Evolutionary conservation across 192 early-diverging fungal genomes (phyloP), one percentile per base, ranked within the genome.

Genomic region (Coemansia sp.): DNA sequence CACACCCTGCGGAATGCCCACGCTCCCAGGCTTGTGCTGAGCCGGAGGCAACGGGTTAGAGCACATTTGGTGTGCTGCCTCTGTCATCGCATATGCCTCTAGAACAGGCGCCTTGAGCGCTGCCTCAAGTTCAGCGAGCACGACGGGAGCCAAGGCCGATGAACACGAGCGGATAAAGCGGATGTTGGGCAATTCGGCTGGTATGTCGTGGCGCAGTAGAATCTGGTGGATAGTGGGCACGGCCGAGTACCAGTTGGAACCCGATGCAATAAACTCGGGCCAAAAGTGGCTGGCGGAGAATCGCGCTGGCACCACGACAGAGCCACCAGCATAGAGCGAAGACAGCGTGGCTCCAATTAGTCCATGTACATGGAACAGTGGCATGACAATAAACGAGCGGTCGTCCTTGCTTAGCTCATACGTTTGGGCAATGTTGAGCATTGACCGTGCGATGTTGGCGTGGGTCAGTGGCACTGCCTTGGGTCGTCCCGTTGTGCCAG

Each of bases 151-250:
- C 65, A 92, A 80, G 34, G 89, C 88, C 2, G 93, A 88, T 12
- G 90, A 92, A 73, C 93, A 95, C 34, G 90, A 93, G 63, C 93
- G 89, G 61, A 95, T 90, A 68, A 95, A 95, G 42, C 92, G 80
- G 57, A 95, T 83, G 12, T 72, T 43, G 64, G 88, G 86, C 18
- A 82, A 11, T 2, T 71, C 40, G 0, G 36, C 73, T 0, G 83
- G 83, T 10, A 77, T 18, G 38, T 70, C 75, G 10, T 84, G 75
- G 31, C 72, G 73, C 55, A 95, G 77, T 18, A 94, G 84, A 33
- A 94, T 93, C 79, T 95, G 94, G 78, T 94, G 93, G 74, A 95
- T 94, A 4, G 93, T 93, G 20, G 94, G 94, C 36, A 94, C 93
- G 8, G 89, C 90, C 34, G 90, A 88, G 76, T 92, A 92, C 90